Conservation (phyloP, 305 asterid species). For the Andrographis paniculata region DNA sequence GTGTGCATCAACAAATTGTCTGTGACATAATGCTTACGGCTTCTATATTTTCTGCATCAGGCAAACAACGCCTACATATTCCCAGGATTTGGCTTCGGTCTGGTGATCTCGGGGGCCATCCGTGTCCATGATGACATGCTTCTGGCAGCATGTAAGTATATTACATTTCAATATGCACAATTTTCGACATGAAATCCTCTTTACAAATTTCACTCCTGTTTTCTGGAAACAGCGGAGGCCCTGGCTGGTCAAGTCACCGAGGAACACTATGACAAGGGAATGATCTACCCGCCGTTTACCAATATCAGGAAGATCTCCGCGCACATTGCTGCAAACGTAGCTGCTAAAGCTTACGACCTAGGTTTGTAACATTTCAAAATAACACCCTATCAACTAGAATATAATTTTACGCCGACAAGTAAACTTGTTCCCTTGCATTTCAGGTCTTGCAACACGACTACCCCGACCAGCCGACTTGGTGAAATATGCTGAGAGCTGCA, state of each 20-base stretch:
- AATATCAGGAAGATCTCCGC: constrained; percentile 87
- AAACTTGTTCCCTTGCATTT: not conserved
- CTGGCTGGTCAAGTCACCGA: constrained; percentile 75
- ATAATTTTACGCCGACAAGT: constrained; percentile 1
- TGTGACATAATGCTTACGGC: not conserved
- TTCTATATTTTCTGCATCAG: constrained; percentile 30
- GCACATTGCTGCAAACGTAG: constrained; percentile 75
- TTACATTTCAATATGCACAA: not conserved
- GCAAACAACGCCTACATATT: constrained; percentile 88
- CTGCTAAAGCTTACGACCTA: constrained; percentile 86
- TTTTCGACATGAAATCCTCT: not conserved
- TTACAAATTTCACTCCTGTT: not conserved
- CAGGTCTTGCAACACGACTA: constrained; percentile 76
- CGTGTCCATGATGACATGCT: constrained; percentile 91
- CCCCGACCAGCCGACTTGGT: constrained; percentile 80
- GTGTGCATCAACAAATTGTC: constrained; percentile 1
- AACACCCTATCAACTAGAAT: not conserved
- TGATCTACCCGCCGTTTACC: constrained; percentile 77
- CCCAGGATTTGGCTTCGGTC: constrained; percentile 83
- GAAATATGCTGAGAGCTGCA: constrained; percentile 92
- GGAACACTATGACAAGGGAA: constrained; percentile 73
- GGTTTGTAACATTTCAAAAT: constrained; percentile 31
- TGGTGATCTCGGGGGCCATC: constrained; percentile 76
- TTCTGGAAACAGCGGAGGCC: constrained; percentile 66
- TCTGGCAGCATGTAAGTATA: constrained; percentile 76